Evolutionary conservation across 208 protist genomes (phyloP).

Genomic region (Crithidia fasciculata): DNA sequence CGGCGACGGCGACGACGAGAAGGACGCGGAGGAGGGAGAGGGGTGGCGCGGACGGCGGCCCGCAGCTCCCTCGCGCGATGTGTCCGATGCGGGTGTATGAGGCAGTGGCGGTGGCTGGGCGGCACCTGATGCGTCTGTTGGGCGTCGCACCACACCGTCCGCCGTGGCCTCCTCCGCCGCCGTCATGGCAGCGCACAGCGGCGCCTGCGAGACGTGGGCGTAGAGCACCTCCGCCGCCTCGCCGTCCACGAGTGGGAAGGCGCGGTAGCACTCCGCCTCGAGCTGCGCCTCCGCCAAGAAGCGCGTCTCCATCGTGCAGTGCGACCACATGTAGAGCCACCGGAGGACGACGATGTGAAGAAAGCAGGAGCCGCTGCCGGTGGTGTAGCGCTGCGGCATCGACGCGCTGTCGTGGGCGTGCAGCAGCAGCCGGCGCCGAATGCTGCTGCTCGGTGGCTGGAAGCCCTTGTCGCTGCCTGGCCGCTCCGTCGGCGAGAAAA

Average conservation of each 20-base stretch:
- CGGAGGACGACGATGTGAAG: slow-evolving; percentile 58
- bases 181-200: slow-evolving; percentile 26
- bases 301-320: slow-evolving; percentile 55
- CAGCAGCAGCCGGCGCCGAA: slow-evolving; percentile 56
- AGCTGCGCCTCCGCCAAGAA: slow-evolving; percentile 54
- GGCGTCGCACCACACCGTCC: neutral
- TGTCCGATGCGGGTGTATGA: neutral
- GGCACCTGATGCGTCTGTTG: neutral
- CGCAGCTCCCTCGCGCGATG: neutral
- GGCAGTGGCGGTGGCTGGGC: neutral
- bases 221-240: slow-evolving; percentile 24
- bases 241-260: slow-evolving; percentile 62
- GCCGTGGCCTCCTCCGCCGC: slow-evolving; percentile 3
- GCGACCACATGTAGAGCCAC: slow-evolving; percentile 63
- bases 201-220: slow-evolving; percentile 17
- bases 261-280: slow-evolving; percentile 75
- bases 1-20: neutral
- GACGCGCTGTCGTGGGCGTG: slow-evolving; percentile 49
- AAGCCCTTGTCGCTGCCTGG: slow-evolving; percentile 28
- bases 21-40: neutral
- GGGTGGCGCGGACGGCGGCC: too few relatives aligned
- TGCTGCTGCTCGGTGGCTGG: slow-evolving; percentile 44
- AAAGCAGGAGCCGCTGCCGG: slow-evolving; percentile 64
- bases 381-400: slow-evolving; percentile 48
- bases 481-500: slow-evolving; percentile 47